These are phyloP conservation scores for Xylaria nigripes DNA, from an alignment of 495 filamentous ascomycete genomes.

Conservation along the genomic window DNA sequence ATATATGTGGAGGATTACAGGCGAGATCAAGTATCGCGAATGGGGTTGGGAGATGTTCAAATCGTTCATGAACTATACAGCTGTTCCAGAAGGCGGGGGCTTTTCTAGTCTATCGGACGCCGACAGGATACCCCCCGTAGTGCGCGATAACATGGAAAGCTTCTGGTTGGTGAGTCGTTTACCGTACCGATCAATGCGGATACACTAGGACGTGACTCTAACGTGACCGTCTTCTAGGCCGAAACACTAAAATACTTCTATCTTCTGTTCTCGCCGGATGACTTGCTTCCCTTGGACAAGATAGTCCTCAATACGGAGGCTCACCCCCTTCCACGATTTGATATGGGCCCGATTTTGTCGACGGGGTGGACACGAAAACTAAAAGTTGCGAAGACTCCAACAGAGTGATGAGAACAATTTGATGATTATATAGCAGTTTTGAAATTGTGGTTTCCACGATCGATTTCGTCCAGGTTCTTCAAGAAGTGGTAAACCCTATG, in stretches of 20 bases:
- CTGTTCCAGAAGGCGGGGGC: constrained; percentile 63
- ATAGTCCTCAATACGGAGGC: constrained; percentile 95
- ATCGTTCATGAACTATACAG: constrained; percentile 75
- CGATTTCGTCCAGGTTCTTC: not conserved
- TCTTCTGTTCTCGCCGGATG: constrained; percentile 78
- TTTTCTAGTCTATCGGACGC: constrained; percentile 80
- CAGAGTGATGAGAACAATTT: not conserved
- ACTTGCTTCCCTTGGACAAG: constrained; percentile 74
- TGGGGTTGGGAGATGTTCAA: constrained; percentile 99
- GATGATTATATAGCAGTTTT: too few species aligned
- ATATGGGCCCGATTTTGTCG: constrained; percentile 64
- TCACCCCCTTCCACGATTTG: constrained; percentile 81
- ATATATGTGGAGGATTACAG: constrained; percentile 98
- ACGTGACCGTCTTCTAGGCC: constrained; percentile 45
- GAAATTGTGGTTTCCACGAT: not conserved
- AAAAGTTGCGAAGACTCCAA: constrained; percentile 33
- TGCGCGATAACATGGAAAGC: constrained; percentile 83
- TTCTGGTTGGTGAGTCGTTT: constrained; percentile 71
- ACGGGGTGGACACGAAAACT: constrained; percentile 83
- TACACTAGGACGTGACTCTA: not conserved
- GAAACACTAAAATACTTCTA: constrained; percentile 99
- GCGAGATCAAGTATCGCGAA: constrained; percentile 79
- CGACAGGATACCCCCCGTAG: constrained; percentile 53
- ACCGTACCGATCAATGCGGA: not conserved
- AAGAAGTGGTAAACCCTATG: too few species aligned